These are phyloP conservation scores for Funneliformis geosporum DNA, from an alignment of 192 early-diverging fungal genomes.

Conservation along the genomic window DNA sequence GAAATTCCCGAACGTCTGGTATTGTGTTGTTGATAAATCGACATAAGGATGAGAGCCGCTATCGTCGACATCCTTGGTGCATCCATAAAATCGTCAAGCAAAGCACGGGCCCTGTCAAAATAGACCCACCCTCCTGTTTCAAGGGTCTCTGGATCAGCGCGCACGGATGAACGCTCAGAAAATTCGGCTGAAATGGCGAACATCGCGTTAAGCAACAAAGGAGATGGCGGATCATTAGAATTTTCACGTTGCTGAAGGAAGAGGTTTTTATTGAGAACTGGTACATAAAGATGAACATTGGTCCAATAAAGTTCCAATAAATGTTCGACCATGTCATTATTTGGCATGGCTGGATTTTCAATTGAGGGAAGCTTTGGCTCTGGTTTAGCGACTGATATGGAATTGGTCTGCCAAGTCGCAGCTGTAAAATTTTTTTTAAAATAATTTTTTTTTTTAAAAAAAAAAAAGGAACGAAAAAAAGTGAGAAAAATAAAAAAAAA, in stretches of 20 bases:
- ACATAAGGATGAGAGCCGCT: slow-evolving; percentile 27
- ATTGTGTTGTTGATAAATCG: slow-evolving; percentile 26
- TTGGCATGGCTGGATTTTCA: neutral
- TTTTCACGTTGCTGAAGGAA: slow-evolving; percentile 14
- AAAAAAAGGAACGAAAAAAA: no score
- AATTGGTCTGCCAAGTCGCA: neutral
- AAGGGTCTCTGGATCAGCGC: neutral
- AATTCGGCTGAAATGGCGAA: slow-evolving; percentile 21
- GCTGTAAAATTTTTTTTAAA: neutral
- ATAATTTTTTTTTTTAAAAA: no score
- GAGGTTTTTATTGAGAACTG: slow-evolving; percentile 14
- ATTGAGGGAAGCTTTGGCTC: slow-evolving; percentile 18
- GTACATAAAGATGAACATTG: slow-evolving; percentile 31
- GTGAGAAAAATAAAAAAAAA: neutral
- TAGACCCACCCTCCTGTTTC: neutral
- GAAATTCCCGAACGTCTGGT: slow-evolving; percentile 2
- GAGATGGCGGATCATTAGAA: slow-evolving; percentile 6
- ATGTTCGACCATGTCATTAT: neutral
- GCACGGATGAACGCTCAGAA: slow-evolving; percentile 8
- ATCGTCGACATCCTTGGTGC: slow-evolving; percentile 27
- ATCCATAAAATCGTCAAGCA: slow-evolving; percentile 27
- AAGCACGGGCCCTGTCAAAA: slow-evolving; percentile 9
- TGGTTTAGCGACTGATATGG: slow-evolving; percentile 6
- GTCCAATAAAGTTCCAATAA: slow-evolving; percentile 25
- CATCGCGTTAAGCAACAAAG: slow-evolving; percentile 20